Conservation (phyloP, 164 flowering plant genomes). For the Nymphaea colorata region DNA sequence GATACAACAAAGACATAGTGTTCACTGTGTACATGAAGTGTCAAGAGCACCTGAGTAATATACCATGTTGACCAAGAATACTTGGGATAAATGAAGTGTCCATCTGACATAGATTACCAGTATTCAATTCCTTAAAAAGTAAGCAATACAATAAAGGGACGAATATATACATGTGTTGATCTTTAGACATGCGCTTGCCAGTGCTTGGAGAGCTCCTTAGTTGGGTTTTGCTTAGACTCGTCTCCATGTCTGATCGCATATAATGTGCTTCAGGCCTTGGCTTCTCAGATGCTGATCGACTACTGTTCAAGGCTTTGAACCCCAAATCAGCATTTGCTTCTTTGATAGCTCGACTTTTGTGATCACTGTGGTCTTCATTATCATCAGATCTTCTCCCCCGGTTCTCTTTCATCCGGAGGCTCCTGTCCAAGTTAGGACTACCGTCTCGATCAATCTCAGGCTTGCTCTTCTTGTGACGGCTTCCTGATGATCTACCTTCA, state of each 20-base stretch:
- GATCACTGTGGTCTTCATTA: conserved; percentile 28
- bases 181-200: conserved; percentile 10
- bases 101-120: no score
- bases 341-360: conserved; percentile 24
- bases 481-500: conserved; percentile 29
- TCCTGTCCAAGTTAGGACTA: conserved; percentile 28
- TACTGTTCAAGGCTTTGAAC: conserved; percentile 22
- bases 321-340: conserved; percentile 29
- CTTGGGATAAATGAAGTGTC: no score
- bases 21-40: no score
- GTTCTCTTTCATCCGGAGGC: conserved; percentile 28
- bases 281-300: conserved; percentile 30
- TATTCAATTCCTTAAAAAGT: no score
- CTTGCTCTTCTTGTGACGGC: conserved; percentile 29
- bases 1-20: no score
- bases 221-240: conserved; percentile 11
- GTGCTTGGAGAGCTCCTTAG: conserved; percentile 16
- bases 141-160: not conserved
- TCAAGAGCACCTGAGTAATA: no score
- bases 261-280: conserved; percentile 37
- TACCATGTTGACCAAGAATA: no score
- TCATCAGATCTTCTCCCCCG: conserved; percentile 33
- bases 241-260: conserved; percentile 12
- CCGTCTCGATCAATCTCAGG: conserved; percentile 24
- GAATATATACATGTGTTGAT: conserved; percentile 13